Evolutionary conservation across 2,329 filamentous ascomycete genomes (phyloP), one percentile per base, ranked within the genome.

Genomic region (Fusarium secorum): DNA sequence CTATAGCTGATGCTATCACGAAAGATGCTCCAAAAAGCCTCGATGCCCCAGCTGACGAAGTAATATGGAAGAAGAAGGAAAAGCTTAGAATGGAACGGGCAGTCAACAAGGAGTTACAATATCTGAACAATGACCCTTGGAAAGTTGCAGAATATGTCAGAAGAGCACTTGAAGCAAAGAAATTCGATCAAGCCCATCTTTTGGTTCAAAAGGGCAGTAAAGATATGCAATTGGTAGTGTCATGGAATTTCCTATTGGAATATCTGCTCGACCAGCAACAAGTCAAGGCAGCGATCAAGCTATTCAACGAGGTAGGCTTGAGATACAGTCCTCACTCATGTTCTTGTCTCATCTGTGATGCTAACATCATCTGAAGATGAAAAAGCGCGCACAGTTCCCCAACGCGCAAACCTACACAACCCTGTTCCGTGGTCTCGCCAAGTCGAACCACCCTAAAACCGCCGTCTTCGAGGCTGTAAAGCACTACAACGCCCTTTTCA

Each of bases 171-270:
- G 78, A 78, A 9, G 85, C 87, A 64, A 87, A 87, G 44, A 84
- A 90, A 35, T 86, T 87, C 39, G 87, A 90, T 5, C 89, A 93
- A 76, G 94, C 94, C 30, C 80, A 91, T 44, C 83, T 88, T 24
- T 79, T 97, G 64, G 88, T 91, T 39, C 89, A 91, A 63, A 84
- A 87, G 73, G 91, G 91, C n/a, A 94, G 90, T 79, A 89, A 86
- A 71, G 80, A 84, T 2, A 85, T 87, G 70, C 83, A 90, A 63
- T 90, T 91, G 70, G 84, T 88, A 7, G 94, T 97, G 63, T 90
- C 92, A 64, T 99, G 95, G 95, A 98, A 98, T 80, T 88, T 93
- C 77, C 81, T 97, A 46, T 90, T 99, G 61, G 87, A 91, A 62
- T 89, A 94, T 79, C 84, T 89, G 68, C 82, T 98, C 79, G 81